Base-by-base conservation (phyloP, 2,329 filamentous ascomycete genomes). In the Trichoderma brevicompactum region DNA sequence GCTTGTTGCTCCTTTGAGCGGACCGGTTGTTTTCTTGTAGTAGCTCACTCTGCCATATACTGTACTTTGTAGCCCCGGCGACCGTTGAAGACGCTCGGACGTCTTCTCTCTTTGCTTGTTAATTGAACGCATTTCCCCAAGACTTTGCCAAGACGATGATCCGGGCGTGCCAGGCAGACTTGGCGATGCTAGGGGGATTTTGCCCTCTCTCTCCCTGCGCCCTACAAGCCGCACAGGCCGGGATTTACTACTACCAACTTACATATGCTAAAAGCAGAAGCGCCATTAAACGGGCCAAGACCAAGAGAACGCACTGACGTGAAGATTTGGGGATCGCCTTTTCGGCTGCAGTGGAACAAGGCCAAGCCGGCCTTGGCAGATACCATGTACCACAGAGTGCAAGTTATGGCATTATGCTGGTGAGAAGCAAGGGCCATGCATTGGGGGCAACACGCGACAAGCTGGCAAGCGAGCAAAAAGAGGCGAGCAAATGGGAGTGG, bases 111-210 rank as follows among this genome's bases (percentile, higher is more conserved):
- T 48, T 28, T 23, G 5, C 19, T 54, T 53, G 28, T 40, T 9
- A 23, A 15, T 44, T 36, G 12, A 43, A 23, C 36, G 23, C 23
- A 46, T 34, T 19, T 56, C 23, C 55, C 40, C 54, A 59, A 46
- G 55, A 36, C 41, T 12, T 43, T 52, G 59, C 59, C 59, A 62
- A 62, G 59, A 12, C 59, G 59, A 53, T 53, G 38, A 41, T 28
- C 10, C 28, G 59, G 38, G 48, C 59, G 59, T 62, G 59, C 59
- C 28, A 17, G 7, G 23, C 8, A n/a, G 59, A 62, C 59, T 62
- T 62, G 59, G 59, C 59, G 59, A 62, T 60, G 56, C 36, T 60
- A 60, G 56, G 52, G 44, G 43, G 43, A 19, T n/a, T 28, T 28
- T 28, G 23, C 23, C 23, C 23, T 28, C 23, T 28, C 23, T 28